A percentile compares a stretch with the other conserved stretches of the same genome.
These are phyloP conservation scores for Beauveria rudraprayagi DNA, from an alignment of 2,329 filamentous ascomycete species.

Conservation along the genomic window DNA sequence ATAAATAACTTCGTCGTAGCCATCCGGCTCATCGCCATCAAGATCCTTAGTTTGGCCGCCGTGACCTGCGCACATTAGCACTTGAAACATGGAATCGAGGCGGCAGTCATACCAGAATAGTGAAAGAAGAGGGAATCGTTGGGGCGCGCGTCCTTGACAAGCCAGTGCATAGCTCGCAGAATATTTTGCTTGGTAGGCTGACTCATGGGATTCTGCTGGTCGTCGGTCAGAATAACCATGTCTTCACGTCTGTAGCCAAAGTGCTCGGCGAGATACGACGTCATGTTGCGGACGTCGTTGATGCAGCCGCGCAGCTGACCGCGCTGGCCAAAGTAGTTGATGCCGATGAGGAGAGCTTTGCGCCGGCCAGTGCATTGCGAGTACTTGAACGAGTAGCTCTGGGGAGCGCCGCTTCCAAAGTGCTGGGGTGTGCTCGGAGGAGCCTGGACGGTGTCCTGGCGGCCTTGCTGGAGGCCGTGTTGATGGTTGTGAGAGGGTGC, in stretches of 20 bases:
- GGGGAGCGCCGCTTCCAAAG: slow-evolving; percentile 74
- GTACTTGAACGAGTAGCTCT: slow-evolving; percentile 79
- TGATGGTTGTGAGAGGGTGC: neutral
- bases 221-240: slow-evolving; percentile 94
- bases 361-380: slow-evolving; percentile 81
- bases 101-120: slow-evolving; percentile 64
- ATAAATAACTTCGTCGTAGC: slow-evolving; percentile 78
- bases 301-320: slow-evolving; percentile 90
- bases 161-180: slow-evolving; percentile 92
- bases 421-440: slow-evolving; percentile 60
- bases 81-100: neutral
- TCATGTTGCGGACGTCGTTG: slow-evolving; percentile 98
- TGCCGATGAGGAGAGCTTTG: slow-evolving; percentile 86
- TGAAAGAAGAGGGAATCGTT: slow-evolving; percentile 98
- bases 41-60: slow-evolving; percentile 75
- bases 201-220: slow-evolving; percentile 95
- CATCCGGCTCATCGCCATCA: slow-evolving; percentile 74
- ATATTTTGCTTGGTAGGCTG: slow-evolving; percentile 96
- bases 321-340: slow-evolving; percentile 92
- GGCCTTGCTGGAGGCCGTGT: slow-evolving; percentile 1
- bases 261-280: slow-evolving; percentile 75
- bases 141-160: slow-evolving; percentile 84
- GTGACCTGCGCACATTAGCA: slow-evolving; percentile 44
- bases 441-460: slow-evolving; percentile 52
- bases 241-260: slow-evolving; percentile 92